Evolutionary conservation across 2,329 filamentous ascomycete species (phyloP), one percentile per base, ranked within the genome.

Genomic region (Emmonsiellopsis sp.): DNA sequence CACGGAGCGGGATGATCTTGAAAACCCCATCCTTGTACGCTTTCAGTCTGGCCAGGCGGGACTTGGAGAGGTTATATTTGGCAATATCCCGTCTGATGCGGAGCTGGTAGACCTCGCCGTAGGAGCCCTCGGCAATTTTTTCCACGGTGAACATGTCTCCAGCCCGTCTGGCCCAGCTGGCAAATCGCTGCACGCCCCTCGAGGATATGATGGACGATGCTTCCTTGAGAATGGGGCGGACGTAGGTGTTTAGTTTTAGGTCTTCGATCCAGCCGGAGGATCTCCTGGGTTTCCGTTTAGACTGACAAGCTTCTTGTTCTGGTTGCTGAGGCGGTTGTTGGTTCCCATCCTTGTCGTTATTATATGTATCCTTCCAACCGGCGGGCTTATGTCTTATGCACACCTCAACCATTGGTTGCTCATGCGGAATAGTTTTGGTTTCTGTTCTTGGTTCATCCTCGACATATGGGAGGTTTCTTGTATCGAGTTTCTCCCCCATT

Each of bases 41-140:
- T 58, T 53, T 71, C 52, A 66, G 61, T 61, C 62, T 73, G 49
- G 57, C 72, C 58, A 58, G 65, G 57, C 61, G 71, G 6, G 64
- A 68, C 54, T 67, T 69, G 5, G 66, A 71, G 17, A 71, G 66
- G 48, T 36, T 62, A 7, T 63, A 61, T 17, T 64, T 64, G 40
- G 63, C 66, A 14, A 66, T 53, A 46, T 71, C 65, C 27, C 70
- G 66, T 9, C 66, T 65, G n/a, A 74, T 51, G 14, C 74, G 55
- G 27, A 84, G 68, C 10, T 81, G 79, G 63, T 84, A 85, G 2
- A 86, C 82, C 61, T 85, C 82, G 52, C 80, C 81, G 61, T 83
- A 86, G 1, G 81, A 83, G 2, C 83, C 83, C 64, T 86, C 82
- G 7, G 81, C 82, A 37, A 86, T 77, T 59, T 86, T 86, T 7